Conservation (phyloP, 148 eudicot species). For the Rhododendron mucronatum region DNA sequence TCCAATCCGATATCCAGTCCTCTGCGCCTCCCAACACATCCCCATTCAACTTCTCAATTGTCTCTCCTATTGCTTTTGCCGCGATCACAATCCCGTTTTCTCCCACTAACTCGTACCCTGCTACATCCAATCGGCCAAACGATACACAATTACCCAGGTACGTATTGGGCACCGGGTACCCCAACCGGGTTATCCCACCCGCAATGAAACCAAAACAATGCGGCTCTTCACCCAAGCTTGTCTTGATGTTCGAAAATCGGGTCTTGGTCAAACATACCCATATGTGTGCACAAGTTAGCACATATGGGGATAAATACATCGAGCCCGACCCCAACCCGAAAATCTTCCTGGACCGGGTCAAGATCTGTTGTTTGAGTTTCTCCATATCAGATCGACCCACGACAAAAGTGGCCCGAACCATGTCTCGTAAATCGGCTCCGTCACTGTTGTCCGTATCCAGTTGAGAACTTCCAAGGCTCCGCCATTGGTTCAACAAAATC, state of each 20-base stretch:
- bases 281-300: constrained; percentile 38
- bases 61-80: constrained; percentile 35
- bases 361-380: constrained; percentile 25
- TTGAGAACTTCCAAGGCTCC: not conserved
- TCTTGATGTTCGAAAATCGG: not conserved
- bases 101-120: constrained; percentile 20
- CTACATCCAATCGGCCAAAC: constrained; percentile 24
- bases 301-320: constrained; percentile 35
- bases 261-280: constrained; percentile 37
- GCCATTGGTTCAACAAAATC: constrained; percentile 20
- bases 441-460: not conserved
- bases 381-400: constrained; percentile 31
- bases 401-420: constrained; percentile 41
- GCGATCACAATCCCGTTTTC: constrained; percentile 44
- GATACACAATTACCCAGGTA: constrained; percentile 45
- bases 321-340: constrained; percentile 17
- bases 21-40: constrained; percentile 30
- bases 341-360: constrained; percentile 17
- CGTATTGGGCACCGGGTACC: constrained; percentile 22
- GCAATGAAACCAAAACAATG: constrained; percentile 43
- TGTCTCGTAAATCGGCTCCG: not conserved
- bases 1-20: constrained; percentile 38
- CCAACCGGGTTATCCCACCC: constrained; percentile 39
- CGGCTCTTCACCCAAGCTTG: constrained; percentile 4
- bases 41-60: constrained; percentile 23